Percentiles rank a stretch among this genome's conserved stretches.
Evolutionary conservation across 1,284 basidiomycete species (phyloP).

Genomic region (Sporisorium exsertum): DNA sequence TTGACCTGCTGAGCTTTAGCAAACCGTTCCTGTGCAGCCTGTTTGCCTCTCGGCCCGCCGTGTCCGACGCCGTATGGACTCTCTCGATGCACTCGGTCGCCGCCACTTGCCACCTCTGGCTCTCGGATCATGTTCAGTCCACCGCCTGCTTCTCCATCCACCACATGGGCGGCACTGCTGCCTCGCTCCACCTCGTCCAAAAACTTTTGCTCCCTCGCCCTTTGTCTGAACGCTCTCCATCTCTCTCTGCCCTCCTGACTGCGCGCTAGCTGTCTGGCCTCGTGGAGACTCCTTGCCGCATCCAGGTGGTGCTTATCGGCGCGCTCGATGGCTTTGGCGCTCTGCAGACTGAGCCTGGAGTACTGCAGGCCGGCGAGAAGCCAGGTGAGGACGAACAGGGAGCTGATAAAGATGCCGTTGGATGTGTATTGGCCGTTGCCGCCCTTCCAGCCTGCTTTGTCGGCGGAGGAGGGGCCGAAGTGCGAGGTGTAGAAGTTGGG

Average conservation of each 20-base stretch:
- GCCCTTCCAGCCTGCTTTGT: conserved; percentile 30
- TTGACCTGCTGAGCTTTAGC: conserved; percentile 11
- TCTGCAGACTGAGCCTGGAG: conserved; percentile 28
- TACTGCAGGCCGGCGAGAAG: conserved; percentile 46
- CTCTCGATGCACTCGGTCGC: background rate
- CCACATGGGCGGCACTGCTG: background rate
- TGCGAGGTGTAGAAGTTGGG: conserved; percentile 10
- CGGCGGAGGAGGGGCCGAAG: background rate
- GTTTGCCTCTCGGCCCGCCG: conserved; percentile 47
- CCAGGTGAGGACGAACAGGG: conserved; percentile 50
- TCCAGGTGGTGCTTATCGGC: conserved; percentile 35
- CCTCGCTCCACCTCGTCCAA: conserved; percentile 8
- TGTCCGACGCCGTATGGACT: conserved; percentile 35
- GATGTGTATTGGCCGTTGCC: conserved; percentile 32
- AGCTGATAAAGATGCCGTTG: conserved; percentile 43
- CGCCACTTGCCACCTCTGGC: background rate
- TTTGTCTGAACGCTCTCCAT: conserved; percentile 21
- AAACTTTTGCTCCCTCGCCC: conserved; percentile 31
- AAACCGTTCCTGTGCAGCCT: conserved; percentile 29
- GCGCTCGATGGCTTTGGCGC: conserved; percentile 36
- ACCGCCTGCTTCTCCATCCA: background rate
- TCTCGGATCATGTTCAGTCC: background rate
- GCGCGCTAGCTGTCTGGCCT: conserved; percentile 33
- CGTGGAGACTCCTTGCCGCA: conserved; percentile 22
- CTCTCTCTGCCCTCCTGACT: conserved; percentile 32